Evolutionary conservation across 2,329 filamentous ascomycete species (phyloP), one percentile per base, ranked within the genome.

Genomic region (Rosellinia necatrix): DNA sequence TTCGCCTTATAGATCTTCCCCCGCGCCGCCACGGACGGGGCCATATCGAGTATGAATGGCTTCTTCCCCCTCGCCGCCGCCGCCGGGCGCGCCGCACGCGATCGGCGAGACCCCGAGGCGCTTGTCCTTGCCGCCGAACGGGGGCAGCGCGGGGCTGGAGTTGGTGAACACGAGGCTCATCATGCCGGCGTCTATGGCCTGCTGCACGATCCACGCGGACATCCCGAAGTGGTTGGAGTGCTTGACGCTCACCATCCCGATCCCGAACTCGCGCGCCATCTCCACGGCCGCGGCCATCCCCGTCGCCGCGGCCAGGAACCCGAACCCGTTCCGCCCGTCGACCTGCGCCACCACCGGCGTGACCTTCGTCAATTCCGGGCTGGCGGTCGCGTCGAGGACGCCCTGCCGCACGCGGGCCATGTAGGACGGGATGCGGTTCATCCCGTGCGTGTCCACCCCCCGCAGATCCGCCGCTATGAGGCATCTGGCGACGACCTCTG

Each of bases 171-270:
- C 86, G 6, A 89, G 76, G 52, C 80, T 84, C 81, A 90, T 86
- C 82, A 89, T 85, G 32, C 80, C 78, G 1, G 82, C 85, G 55
- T 93, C 87, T 12, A 92, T 72, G 0, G 89, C 90, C 71, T 91
- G 86, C 70, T 90, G 87, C 9, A 92, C 89, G 0, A 92, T 69
- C 88, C 89, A 93, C 0, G 90, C 90, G 3, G 82, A 82, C 90
- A 94, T 94, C 50, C 90, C 90, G 66, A 90, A 92, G 71, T 93
- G 89, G 65, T 93, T 93, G 35, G 86, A 89, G 72, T 88, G 87
- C 71, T 86, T 89, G 66, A 93, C 78, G 55, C 82, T 84, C 0
- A 88, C 87, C 81, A 94, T 86, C 22, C 90, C 90, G 60, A 93
- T 89, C 10, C 89, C 89, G 65, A 80, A 85, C 1, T 74, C 70